Conservation (phyloP, 73 alveolate species). For the Breviolum minutum region DNA sequence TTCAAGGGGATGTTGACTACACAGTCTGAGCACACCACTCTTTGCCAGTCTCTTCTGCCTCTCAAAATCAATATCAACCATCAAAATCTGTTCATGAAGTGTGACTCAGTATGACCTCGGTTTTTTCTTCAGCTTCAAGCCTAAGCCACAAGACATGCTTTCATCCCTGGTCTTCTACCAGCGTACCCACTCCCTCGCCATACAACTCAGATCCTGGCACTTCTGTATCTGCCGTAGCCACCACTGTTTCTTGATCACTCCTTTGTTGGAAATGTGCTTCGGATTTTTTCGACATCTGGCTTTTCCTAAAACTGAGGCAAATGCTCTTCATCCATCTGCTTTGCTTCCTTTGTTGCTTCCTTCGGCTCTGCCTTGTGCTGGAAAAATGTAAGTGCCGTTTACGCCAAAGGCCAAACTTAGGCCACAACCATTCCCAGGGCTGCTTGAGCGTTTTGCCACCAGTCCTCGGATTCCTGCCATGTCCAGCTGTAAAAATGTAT, state of each 20-base stretch:
- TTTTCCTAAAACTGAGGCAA: too few species aligned
- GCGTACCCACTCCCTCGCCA: too few species aligned
- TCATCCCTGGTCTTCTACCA: too few species aligned
- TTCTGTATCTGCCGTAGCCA: background rate
- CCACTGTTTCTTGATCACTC: background rate
- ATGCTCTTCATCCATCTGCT: background rate
- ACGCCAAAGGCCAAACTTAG: background rate
- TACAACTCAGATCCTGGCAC: background rate
- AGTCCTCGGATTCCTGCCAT: slow-evolving; percentile 28
- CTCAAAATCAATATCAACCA: background rate
- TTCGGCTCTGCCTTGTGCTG: background rate
- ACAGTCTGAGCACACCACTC: slow-evolving; percentile 4
- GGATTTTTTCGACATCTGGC: background rate
- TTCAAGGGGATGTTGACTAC: background rate
- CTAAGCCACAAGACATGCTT: too few species aligned
- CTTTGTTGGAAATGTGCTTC: background rate
- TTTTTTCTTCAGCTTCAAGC: background rate
- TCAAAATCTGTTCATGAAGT: too few species aligned
- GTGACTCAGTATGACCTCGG: background rate
- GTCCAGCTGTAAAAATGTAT: too few species aligned
- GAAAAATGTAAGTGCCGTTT: background rate
- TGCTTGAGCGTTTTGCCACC: slow-evolving; percentile 93
- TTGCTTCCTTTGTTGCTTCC: background rate
- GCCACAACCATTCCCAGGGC: slow-evolving; percentile 76
- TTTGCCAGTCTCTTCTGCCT: background rate